These are phyloP conservation scores for Sporothrix inflata DNA, from an alignment of 2,329 filamentous ascomycete genomes.

Conservation along the genomic window DNA sequence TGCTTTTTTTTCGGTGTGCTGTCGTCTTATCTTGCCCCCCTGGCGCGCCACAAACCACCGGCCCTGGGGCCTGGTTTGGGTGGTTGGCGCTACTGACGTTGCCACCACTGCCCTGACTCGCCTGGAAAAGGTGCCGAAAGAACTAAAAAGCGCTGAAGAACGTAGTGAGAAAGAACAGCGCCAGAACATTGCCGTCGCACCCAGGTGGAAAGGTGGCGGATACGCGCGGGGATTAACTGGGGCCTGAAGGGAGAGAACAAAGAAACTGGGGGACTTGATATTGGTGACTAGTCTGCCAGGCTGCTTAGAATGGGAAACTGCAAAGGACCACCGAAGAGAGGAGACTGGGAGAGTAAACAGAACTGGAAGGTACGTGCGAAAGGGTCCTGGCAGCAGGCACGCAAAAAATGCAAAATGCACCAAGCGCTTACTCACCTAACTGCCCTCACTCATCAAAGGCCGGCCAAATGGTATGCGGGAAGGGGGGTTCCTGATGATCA, in stretches of 20 bases:
- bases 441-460: constrained; percentile 25
- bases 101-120: constrained; percentile 17
- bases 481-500: constrained; percentile 24
- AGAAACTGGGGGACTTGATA: neutral
- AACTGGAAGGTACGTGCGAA: neutral
- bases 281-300: no score
- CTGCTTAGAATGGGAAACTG: neutral
- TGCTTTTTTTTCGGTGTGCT: neutral
- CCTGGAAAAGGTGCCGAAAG: neutral
- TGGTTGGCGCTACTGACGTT: constrained; percentile 6
- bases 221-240: neutral
- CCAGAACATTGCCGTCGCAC: neutral
- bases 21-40: constrained; percentile 20
- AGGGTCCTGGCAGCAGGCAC: constrained; percentile 6
- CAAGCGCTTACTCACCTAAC: constrained; percentile 14
- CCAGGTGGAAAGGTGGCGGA: neutral
- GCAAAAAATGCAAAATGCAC: neutral
- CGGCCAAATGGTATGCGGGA: constrained; percentile 7
- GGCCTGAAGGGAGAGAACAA: neutral
- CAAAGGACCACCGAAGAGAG: neutral
- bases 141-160: neutral
- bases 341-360: neutral
- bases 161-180: neutral
- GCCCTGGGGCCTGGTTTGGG: constrained; percentile 19
- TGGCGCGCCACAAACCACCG: neutral